Evolutionary conservation across 805 yeast genomes (phyloP), one percentile per base, ranked within the genome.

Genomic region (Teunomyces gatunensis): DNA sequence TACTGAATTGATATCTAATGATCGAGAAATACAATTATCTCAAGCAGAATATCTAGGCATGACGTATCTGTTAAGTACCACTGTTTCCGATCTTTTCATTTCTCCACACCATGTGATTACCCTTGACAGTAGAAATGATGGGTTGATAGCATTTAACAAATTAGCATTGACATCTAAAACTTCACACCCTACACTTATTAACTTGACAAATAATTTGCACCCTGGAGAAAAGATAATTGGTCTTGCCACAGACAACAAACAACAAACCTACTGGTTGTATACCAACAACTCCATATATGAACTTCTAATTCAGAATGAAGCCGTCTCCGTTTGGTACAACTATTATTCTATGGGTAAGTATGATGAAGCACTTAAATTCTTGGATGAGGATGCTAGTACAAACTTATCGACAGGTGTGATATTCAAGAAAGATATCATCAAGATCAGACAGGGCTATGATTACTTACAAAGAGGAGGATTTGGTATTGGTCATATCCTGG

Each of bases 201-300:
- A 15, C 6, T 41, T 57, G 46, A 25, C 49, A 32, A 39, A 41
- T 4, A 7, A 37, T 4, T 23, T 36, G 5, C n/a, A 33, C 4
- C 40, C 30, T 11, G 42, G 43, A 3, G 55, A 50, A 17, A 42
- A 45, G 13, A 47, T 67, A 1, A 12, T 59, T 15, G 75, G 73
- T 3, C 51, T 70, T 2, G 54, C 64, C 0, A 62, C 66, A 5
- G 77, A 72, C 47, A 47, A 56, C 29, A 39, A 39, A 1, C 51
- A 57, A 1, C 34, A 72, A 1, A 87, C 98, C 0, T 87, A 72
- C 55, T 94, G 99, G 99, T 64, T 87, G 3, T 88, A 72, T 56
- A 80, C 94, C 0, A 64, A 69, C 10, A 59, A 67, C 4, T 74
- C 73, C 42, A 80, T 94, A 7, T 87, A 77, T 59, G 99, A 94